phyloP scores from a whole-genome alignment of 1,284 basidiomycete species.

The Thecaphora thlaspeos region DNA sequence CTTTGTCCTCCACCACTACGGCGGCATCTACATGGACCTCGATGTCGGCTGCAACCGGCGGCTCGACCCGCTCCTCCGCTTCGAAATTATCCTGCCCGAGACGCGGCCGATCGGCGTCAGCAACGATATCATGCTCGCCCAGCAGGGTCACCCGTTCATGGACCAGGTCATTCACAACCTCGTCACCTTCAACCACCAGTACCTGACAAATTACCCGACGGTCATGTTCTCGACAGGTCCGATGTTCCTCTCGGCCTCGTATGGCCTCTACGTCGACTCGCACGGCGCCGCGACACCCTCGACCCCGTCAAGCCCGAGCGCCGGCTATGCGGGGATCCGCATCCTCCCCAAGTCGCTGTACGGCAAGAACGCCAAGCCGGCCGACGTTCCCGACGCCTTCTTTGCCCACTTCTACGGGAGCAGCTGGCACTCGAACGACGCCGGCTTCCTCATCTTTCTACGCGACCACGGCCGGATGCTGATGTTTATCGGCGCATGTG shows the following conservation, averaged over 20 bases:
- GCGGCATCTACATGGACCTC: conserved; percentile 93
- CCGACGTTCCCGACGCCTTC: conserved; percentile 84
- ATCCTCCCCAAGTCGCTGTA: conserved; percentile 90
- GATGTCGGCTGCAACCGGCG: conserved; percentile 92
- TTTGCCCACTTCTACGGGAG: conserved; percentile 87
- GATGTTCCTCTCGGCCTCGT: conserved; percentile 58
- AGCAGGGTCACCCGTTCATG: conserved; percentile 83
- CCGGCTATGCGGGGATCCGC: conserved; percentile 63
- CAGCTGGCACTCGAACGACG: conserved; percentile 69
- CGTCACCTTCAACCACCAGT: conserved; percentile 87
- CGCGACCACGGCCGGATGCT: conserved; percentile 48
- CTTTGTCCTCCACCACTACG: conserved; percentile 88
- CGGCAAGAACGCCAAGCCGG: conserved; percentile 86
- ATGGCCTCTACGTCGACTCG: conserved; percentile 57
- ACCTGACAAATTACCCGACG: conserved; percentile 93
- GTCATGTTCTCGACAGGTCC: conserved; percentile 98
- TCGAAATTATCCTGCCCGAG: conserved; percentile 85
- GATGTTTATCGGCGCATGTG: conserved; percentile 36
- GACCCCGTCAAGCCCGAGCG: conserved; percentile 77
- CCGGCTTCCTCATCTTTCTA: conserved; percentile 56
- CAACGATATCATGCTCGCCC: conserved; percentile 93
- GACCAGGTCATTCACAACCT: conserved; percentile 86
- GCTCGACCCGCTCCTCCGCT: conserved; percentile 81
- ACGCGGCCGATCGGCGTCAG: conserved; percentile 86
- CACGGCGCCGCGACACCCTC: conserved; percentile 87